These are phyloP conservation scores for Collariella sp. DNA, from an alignment of 495 filamentous ascomycete genomes.

Conservation along the genomic window DNA sequence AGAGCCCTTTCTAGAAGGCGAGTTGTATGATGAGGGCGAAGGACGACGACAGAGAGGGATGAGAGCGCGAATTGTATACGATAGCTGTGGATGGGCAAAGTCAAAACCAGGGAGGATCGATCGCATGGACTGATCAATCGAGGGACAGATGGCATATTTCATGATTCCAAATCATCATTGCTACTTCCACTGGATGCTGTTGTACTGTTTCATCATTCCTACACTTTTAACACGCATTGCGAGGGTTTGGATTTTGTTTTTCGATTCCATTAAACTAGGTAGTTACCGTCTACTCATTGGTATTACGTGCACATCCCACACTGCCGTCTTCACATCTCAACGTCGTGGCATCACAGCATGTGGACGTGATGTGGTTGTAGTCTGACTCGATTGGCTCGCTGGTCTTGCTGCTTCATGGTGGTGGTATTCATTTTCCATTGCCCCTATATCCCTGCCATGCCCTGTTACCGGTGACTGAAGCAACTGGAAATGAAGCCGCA, in stretches of 20 bases:
- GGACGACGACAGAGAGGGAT: not conserved
- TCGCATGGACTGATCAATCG: not conserved
- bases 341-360: too few species aligned
- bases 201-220: too few species aligned
- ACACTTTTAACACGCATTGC: too few species aligned
- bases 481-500: constrained; percentile 22
- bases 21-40: not conserved
- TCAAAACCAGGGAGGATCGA: constrained; percentile 2
- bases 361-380: not conserved
- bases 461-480: constrained; percentile 27
- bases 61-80: not conserved
- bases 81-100: not conserved
- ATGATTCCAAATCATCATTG: too few species aligned
- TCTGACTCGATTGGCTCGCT: constrained; percentile 15
- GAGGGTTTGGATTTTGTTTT: too few species aligned
- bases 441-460: constrained; percentile 25
- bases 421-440: constrained; percentile 30
- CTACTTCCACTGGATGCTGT: too few species aligned
- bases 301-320: too few species aligned
- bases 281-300: too few species aligned
- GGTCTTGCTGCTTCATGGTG: constrained; percentile 14
- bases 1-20: too few species aligned
- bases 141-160: not conserved
- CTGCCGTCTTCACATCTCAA: too few species aligned
- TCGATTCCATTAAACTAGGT: too few species aligned